Percentiles rank a stretch among this genome's conserved stretches.
phyloP scores from a whole-genome alignment of 441 rosid species.

The Syzygium malaccense region DNA sequence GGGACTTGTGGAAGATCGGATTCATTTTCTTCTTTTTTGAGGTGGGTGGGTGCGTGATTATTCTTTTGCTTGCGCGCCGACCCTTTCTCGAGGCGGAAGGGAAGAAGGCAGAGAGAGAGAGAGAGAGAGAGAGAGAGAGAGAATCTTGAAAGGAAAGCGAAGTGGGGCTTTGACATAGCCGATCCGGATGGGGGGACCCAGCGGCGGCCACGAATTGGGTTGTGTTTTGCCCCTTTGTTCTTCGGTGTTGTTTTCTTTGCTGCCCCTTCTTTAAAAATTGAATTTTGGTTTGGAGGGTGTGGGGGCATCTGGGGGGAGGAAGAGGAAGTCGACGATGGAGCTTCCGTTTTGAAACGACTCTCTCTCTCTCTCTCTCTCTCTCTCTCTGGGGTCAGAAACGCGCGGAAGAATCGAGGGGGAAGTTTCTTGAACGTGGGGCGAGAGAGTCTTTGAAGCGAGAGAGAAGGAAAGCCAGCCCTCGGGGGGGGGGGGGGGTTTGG shows the following conservation, averaged over 20 bases:
- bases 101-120: background rate
- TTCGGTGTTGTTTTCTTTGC: background rate
- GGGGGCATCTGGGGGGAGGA: background rate
- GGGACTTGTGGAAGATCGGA: background rate
- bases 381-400: background rate
- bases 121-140: background rate
- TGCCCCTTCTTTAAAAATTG: background rate
- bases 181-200: background rate
- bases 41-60: background rate
- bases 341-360: background rate
- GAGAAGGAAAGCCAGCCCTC: too few species aligned
- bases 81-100: background rate
- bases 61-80: background rate
- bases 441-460: background rate
- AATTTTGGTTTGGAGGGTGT: background rate
- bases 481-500: background rate
- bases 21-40: background rate
- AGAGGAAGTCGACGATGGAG: background rate
- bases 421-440: background rate
- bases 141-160: background rate
- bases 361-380: too few species aligned
- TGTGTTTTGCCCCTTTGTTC: background rate
- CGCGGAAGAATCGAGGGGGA: background rate
- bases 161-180: background rate
- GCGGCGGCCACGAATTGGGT: background rate